Base-by-base conservation (phyloP, 2,329 filamentous ascomycete genomes). In the Aspergillus fructus region DNA sequence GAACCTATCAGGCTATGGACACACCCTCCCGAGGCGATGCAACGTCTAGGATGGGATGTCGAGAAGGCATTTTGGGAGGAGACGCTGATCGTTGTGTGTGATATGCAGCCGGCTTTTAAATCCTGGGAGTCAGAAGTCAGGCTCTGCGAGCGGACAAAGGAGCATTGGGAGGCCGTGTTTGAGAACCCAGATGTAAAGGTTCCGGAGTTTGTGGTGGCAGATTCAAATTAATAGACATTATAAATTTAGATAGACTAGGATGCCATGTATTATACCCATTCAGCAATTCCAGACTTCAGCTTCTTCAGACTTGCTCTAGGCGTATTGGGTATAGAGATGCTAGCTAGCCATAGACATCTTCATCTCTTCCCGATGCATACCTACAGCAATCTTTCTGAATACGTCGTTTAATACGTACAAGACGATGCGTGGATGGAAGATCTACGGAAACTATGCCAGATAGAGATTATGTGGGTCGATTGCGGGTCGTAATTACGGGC, bases 401-500 rank as follows among this genome's bases (percentile, higher is more conserved):
- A 4, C 3, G 21, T 21, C 21, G 21, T 15, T 12, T 37, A 11
- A 11, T 37, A 37, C 3, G 5, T 37, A 6, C 11, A 13, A 37
- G 33, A 37, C 11, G 9, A 37, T 15, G 24, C 8, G 24, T 27
- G 24, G 8, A 27, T 9, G 24, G 11, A 30, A 30, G 27, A 30
- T 30, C 27, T 1, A 30, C 9, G 0, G 27, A 3, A 0, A 11
- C 27, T 30, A 30, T 30, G 0, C 27, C 27, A 2, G 4, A 1
- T 30, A 1, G 3, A 1, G 27, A 8, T 0, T 30, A 30, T 30
- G 3, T 11, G 27, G 9, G 3, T 1, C 27, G 3, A 11, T 3
- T 30, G 3, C 4, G 9, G 9, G 9, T 9, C 9, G 8, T 27
- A 27, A 27, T 27, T 27, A 27, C 8, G 24, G 24, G 24, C 1